phyloP scores from a whole-genome alignment of 305 asterid species.

The Withania somnifera region DNA sequence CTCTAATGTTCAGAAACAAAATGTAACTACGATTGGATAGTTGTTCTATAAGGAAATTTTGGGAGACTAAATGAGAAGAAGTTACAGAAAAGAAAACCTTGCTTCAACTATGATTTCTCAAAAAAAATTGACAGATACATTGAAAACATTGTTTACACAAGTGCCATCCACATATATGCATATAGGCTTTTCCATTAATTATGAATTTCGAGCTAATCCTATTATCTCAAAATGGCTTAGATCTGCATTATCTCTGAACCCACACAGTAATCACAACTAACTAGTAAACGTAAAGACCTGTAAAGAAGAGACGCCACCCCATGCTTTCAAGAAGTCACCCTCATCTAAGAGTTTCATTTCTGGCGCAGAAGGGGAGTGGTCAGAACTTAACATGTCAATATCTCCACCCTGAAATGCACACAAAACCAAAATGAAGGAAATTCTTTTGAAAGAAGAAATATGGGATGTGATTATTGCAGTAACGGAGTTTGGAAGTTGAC shows the following conservation, averaged over 20 bases:
- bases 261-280: neutral
- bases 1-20: neutral
- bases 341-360: slow-evolving; percentile 69
- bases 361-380: slow-evolving; percentile 86
- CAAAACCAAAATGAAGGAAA: neutral
- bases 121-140: neutral
- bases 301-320: slow-evolving; percentile 97
- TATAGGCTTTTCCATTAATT: neutral
- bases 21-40: neutral
- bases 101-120: neutral
- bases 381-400: slow-evolving; percentile 92
- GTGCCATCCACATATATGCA: neutral
- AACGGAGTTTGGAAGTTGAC: neutral
- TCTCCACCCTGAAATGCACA: slow-evolving; percentile 56
- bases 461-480: neutral
- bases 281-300: slow-evolving; percentile 38
- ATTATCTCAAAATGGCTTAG: neutral
- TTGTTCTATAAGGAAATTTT: neutral
- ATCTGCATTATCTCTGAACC: neutral
- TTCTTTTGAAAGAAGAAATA: neutral
- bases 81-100: neutral
- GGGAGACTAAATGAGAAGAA: neutral
- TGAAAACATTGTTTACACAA: neutral
- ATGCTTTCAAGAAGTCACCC: slow-evolving; percentile 84
- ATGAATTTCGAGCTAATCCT: neutral